Base-by-base conservation (phyloP, 2,329 filamentous ascomycete genomes). In the Dactylellina cionopaga region DNA sequence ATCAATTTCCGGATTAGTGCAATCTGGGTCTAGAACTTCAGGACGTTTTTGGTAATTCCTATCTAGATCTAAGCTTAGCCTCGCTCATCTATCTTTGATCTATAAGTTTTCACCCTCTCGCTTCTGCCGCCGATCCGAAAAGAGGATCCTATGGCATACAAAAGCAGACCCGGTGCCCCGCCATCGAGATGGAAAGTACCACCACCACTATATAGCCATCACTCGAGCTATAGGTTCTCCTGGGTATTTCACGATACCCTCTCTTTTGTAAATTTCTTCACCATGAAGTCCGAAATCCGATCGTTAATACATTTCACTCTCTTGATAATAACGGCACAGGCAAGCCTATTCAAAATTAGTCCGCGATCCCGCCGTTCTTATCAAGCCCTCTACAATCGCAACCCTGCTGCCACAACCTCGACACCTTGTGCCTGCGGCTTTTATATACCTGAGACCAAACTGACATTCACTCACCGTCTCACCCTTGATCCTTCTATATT, bases 1-100 rank as follows among this genome's bases (percentile, higher is more conserved):
- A 31, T 47, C 43, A 71, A 63, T 63, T 71, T 71, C 65, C 65
- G 65, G 65, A 63, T 70, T 22, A 15, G 65, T 71, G 27, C 25
- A 22, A 63, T 49, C 33, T 22, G 25, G 31, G 24, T 25, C 64
- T 11, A 62, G 55, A 69, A 55, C 35, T 31, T n/a, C 52, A 24
- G 5, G 15, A 5, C 10, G 5, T 29, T 10, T 46, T 25, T 11
- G 37, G 10, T 27, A n/a, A 27, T 19, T 24, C 39, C 27, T 5
- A 25, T 9, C 41, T 6, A 5, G 31, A 44, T 54, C 19, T 43
- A 24, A 15, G 7, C 27, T 29, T 43, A 27, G 13, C 9, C 22
- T 24, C 7, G 39, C 37, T 47, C 49, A 6, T 25, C 24, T 27
- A 25, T 46, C 47, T 37, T 13, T 0, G 41, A 39, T 64, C 37